These are phyloP conservation scores for Volvariella volvacea DNA, from an alignment of 1,284 basidiomycete genomes.

Conservation along the genomic window DNA sequence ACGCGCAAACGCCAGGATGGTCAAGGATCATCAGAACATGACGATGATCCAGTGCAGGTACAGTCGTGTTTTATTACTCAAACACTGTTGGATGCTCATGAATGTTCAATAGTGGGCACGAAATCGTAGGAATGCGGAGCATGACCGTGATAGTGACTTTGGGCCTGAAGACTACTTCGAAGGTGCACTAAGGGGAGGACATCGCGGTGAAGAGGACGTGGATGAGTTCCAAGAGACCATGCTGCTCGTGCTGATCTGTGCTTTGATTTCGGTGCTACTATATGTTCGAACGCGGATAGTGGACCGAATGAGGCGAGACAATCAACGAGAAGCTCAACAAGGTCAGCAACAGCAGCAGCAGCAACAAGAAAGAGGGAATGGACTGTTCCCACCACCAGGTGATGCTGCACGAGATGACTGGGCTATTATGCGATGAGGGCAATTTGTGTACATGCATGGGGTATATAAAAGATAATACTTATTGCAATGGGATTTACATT, in stretches of 20 bases:
- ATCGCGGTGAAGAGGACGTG: constrained; percentile 50
- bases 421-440: constrained; percentile 47
- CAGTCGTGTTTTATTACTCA: constrained; percentile 7
- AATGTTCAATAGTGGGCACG: constrained; percentile 57
- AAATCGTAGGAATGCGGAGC: constrained; percentile 62
- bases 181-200: constrained; percentile 49
- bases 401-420: constrained; percentile 63
- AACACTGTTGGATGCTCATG: constrained; percentile 5
- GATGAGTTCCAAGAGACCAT: constrained; percentile 66
- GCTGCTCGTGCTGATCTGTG: constrained; percentile 58
- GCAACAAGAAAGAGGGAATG: constrained; percentile 24
- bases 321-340: constrained; percentile 28
- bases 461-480: no score
- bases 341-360: constrained; percentile 21
- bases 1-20: constrained; percentile 44
- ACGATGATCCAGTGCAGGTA: constrained; percentile 70
- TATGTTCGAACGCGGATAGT: constrained; percentile 69
- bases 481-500: no score
- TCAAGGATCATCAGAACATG: constrained; percentile 33
- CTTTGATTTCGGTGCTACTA: constrained; percentile 59
- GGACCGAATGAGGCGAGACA: constrained; percentile 55
- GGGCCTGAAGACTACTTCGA: constrained; percentile 80
- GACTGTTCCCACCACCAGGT: constrained; percentile 55
- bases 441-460: no score
- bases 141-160: constrained; percentile 65